Evolutionary conservation across 805 yeast species (phyloP).

Genomic region (Sporopachydermia quercuum): DNA sequence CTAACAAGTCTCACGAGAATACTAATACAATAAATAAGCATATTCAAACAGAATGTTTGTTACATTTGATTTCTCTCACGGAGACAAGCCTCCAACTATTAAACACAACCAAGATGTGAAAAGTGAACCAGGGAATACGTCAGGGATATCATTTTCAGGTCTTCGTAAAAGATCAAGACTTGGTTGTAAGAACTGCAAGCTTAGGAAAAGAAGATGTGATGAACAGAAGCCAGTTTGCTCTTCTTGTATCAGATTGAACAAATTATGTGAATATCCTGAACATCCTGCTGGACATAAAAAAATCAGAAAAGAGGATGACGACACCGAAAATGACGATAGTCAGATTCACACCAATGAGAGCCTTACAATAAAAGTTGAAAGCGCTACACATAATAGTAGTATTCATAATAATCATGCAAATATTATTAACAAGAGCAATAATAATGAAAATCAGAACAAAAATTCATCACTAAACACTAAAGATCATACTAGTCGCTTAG

Average conservation of each 20-base stretch:
- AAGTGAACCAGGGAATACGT: background rate
- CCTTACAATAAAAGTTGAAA: background rate
- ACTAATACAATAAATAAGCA: too few relatives aligned
- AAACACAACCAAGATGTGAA: background rate
- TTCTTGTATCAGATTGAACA: slow-evolving; percentile 50
- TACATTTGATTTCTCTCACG: background rate
- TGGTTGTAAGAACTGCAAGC: background rate
- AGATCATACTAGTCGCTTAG: background rate
- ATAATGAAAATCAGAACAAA: too few relatives aligned
- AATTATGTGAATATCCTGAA: slow-evolving; percentile 61
- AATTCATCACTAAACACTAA: background rate
- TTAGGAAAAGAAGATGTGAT: slow-evolving; percentile 43
- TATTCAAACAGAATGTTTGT: background rate
- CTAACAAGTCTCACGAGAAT: too few relatives aligned
- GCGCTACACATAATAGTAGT: too few relatives aligned
- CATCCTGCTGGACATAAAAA: slow-evolving; percentile 42
- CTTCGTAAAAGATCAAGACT: background rate
- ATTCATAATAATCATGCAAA: too few relatives aligned
- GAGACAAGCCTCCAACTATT: background rate
- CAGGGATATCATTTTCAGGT: background rate
- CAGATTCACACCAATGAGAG: too few relatives aligned
- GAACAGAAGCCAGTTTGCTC: slow-evolving; percentile 52
- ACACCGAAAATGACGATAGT: background rate
- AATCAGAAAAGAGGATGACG: slow-evolving; percentile 21
- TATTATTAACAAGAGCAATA: too few relatives aligned